Base-by-base conservation (phyloP, 306 rosid genomes). In the Rubus idaeus region DNA sequence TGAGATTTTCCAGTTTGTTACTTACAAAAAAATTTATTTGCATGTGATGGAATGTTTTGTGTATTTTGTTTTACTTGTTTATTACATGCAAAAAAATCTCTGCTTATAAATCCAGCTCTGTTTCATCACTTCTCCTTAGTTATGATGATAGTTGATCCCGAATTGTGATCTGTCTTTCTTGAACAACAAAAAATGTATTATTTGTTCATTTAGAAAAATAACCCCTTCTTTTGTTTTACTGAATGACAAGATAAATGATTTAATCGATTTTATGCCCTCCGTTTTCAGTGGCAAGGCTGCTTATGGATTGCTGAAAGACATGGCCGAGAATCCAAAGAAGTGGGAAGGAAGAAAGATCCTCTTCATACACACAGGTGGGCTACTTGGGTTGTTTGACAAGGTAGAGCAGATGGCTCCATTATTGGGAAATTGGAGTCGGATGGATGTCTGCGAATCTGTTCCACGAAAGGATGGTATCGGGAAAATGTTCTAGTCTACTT, bases 281-380 rank as follows among this genome's bases (percentile, higher is more conserved):
- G 73, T 66, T n/a, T 68, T 70, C 90, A 92, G 98, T 9, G 98
- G 98, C 75, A 94, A 94, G 78, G 98, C 93, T 70, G 92, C 89
- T 41, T 89, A 81, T 85, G 91, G 84, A 62, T 52, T 92, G 95
- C 68, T 87, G 80, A 88, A 89, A 83, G 98, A 92, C 76, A 89
- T 94, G 81, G 26, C 62, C 13, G 95, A 81, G 81, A 88, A 92
- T 83, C 92, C 97, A 53, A 82, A 87, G 85, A 89, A 90, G 68
- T 94, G 98, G 98, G 98, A 90, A 88, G 96, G 98, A 70, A 92
- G 97, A 77, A 92, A 84, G 86, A 58, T 94, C 81, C 97, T 94
- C 68, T 94, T 95, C 84, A 65, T 95, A 78, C 98, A 95, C 79
- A 92, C 98, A 0, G 98, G 98, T 23, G 98, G 98, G 68, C 85